phyloP scores from a whole-genome alignment of 768 basidiomycete genomes.

The Chalciporus piperatus region DNA sequence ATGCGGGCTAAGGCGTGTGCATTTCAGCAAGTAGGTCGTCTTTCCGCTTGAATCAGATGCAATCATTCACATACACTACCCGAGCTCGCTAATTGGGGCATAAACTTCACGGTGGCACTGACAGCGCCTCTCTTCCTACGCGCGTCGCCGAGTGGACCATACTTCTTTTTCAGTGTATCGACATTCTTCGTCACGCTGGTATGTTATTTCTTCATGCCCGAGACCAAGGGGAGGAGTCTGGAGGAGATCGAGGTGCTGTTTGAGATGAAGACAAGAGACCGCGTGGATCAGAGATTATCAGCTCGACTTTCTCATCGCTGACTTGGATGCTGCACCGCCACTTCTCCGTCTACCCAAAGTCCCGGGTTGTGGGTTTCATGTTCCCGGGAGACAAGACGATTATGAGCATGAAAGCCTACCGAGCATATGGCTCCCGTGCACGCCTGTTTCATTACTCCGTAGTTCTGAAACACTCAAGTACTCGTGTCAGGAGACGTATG shows the following conservation, averaged over 20 bases:
- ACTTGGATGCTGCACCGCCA: background rate
- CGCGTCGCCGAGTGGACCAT: slow-evolving; percentile 42
- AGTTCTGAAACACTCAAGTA: background rate
- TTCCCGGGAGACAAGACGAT: too few species aligned
- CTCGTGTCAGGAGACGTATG: background rate
- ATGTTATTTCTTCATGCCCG: slow-evolving; percentile 40
- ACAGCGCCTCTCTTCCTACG: slow-evolving; percentile 47
- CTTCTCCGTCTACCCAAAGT: background rate
- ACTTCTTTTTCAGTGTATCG: slow-evolving; percentile 45
- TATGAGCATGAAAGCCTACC: too few species aligned
- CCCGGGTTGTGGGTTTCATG: background rate
- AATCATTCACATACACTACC: slow-evolving; percentile 3
- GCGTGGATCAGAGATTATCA: background rate
- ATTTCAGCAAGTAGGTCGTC: slow-evolving; percentile 40
- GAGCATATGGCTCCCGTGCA: background rate
- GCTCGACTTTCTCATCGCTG: background rate
- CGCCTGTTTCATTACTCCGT: background rate
- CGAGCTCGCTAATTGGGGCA: slow-evolving; percentile 26
- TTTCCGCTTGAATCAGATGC: background rate
- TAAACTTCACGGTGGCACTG: slow-evolving; percentile 45
- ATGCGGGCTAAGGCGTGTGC: slow-evolving; percentile 45
- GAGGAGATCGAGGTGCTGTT: slow-evolving; percentile 43
- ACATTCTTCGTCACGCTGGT: slow-evolving; percentile 36
- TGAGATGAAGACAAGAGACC: slow-evolving; percentile 14
- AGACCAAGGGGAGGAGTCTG: slow-evolving; percentile 43